A percentile compares a stretch with the other conserved stretches of the same genome.
These are phyloP conservation scores for Alternaria sp. DNA, from an alignment of 2,329 filamentous ascomycete genomes.

Conservation along the genomic window DNA sequence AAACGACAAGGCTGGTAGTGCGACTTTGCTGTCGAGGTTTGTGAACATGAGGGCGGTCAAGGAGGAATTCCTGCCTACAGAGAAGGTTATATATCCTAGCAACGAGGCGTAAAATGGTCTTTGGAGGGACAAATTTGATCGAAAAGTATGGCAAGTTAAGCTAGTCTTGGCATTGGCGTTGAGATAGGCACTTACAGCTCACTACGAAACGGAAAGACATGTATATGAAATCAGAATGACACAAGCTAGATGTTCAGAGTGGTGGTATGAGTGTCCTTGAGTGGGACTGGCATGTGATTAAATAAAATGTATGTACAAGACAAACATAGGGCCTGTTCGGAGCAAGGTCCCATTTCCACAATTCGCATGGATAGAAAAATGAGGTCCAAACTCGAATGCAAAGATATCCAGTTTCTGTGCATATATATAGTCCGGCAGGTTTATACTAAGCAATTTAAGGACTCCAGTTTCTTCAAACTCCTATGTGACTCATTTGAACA, in stretches of 20 bases:
- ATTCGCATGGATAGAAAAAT: background rate
- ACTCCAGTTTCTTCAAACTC: background rate
- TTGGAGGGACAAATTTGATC: background rate
- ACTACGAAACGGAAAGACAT: background rate
- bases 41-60: conserved; percentile 66
- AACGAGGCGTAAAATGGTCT: conserved; percentile 54
- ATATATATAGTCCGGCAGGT: background rate
- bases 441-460: no score
- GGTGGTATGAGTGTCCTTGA: background rate
- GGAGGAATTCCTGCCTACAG: conserved; percentile 62
- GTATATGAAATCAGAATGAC: background rate
- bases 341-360: background rate
- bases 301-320: background rate
- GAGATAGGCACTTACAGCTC: background rate
- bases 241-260: background rate
- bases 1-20: conserved; percentile 66
- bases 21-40: conserved; percentile 61
- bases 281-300: background rate
- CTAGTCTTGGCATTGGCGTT: conserved; percentile 7
- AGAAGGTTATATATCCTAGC: conserved; percentile 62
- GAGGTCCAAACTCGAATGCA: background rate
- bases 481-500: background rate
- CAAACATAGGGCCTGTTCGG: background rate
- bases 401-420: background rate
- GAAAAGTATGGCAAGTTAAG: background rate